Conservation (phyloP, 345 rosid species). For the Orychophragmus violaceus region DNA sequence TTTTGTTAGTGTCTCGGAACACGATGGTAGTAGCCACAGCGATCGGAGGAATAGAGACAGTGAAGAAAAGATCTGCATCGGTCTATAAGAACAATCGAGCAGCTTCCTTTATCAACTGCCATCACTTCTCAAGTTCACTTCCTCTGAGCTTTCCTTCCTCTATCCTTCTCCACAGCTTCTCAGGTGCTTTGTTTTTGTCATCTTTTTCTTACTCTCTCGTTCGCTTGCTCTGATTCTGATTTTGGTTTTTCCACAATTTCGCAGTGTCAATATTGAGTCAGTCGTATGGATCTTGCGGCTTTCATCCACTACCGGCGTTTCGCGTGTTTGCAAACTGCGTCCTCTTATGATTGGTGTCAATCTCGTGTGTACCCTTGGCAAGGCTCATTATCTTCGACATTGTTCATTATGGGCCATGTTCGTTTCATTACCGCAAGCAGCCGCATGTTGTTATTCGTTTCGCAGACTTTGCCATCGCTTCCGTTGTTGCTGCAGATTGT, state of each 20-base stretch:
- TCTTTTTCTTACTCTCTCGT: neutral
- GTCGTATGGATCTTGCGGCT: slow-evolving; percentile 51
- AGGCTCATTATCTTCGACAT: no score
- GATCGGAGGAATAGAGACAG: slow-evolving; percentile 33
- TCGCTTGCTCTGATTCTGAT: neutral
- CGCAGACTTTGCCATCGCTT: no score
- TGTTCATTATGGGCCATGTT: no score
- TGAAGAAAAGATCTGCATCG: slow-evolving; percentile 46
- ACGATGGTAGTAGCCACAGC: slow-evolving; percentile 3
- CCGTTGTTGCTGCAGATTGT: no score
- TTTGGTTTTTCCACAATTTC: neutral
- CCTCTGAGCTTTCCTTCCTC: slow-evolving; percentile 74
- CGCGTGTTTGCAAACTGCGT: slow-evolving; percentile 73
- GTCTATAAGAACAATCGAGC: slow-evolving; percentile 39
- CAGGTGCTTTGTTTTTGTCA: no score
- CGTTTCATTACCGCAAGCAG: no score
- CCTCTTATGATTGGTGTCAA: slow-evolving; percentile 44
- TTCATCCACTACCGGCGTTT: slow-evolving; percentile 56
- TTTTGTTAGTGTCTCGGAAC: neutral
- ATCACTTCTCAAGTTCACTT: slow-evolving; percentile 54
- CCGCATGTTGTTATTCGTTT: no score
- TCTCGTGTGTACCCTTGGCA: slow-evolving; percentile 57
- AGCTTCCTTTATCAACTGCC: slow-evolving; percentile 30
- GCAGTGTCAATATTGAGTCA: slow-evolving; percentile 77
- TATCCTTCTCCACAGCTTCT: slow-evolving; percentile 32